phyloP scores from a whole-genome alignment of 139 green algal species.

The Chara braunii region DNA sequence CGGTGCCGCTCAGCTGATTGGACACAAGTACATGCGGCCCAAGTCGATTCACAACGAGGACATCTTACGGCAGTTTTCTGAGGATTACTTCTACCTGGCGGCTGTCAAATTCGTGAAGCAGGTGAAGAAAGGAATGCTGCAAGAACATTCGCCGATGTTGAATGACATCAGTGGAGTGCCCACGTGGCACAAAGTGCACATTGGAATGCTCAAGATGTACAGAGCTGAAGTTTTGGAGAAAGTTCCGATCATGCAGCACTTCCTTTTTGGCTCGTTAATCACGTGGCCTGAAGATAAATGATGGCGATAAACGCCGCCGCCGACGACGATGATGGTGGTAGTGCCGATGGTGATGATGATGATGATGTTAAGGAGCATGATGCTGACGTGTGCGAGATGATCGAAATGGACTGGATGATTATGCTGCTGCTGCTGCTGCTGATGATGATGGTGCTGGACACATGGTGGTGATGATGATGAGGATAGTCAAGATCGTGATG shows the following conservation, averaged over 20 bases:
- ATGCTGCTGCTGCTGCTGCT: conserved; percentile 76
- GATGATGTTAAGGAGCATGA: background rate
- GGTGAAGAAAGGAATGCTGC: conserved; percentile 88
- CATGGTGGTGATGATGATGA: conserved; percentile 53
- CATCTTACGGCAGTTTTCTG: conserved; percentile 48
- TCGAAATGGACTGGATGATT: background rate
- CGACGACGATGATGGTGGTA: background rate
- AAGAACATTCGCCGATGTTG: conserved; percentile 90
- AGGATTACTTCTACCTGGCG: conserved; percentile 84
- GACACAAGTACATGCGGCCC: conserved; percentile 68
- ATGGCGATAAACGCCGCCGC: background rate
- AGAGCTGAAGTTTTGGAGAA: conserved; percentile 89
- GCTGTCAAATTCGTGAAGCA: conserved; percentile 27
- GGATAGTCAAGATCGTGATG: too few relatives aligned
- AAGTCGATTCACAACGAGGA: conserved; percentile 70
- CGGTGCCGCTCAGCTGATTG: conserved; percentile 69
- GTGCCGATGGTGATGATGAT: background rate
- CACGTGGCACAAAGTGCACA: conserved; percentile 75
- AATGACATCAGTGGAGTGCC: conserved; percentile 83
- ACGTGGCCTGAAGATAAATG: conserved; percentile 9
- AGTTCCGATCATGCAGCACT: conserved; percentile 98
- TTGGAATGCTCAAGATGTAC: conserved; percentile 97
- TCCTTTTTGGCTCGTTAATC: conserved; percentile 51
- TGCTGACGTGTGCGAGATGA: background rate
- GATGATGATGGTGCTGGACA: conserved; percentile 82